Base-by-base conservation (phyloP, 148 eudicot genomes). In the Polygonum maritimum region DNA sequence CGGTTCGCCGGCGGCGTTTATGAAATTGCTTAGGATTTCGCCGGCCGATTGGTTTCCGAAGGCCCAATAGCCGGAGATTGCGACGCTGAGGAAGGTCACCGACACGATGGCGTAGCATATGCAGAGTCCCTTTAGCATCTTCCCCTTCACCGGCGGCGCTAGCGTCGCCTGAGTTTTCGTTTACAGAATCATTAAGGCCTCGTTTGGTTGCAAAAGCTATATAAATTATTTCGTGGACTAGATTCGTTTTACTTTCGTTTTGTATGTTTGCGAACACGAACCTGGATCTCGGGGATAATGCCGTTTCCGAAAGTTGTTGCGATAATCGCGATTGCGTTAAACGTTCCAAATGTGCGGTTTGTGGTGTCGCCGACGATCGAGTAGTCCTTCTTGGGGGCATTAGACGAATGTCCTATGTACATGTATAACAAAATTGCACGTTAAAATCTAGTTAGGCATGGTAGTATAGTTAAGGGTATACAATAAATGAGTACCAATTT, bases 31-130 rank as follows among this genome's bases (percentile, higher is more conserved):
- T 12, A 91, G 82, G 72, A 91, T 78, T 21, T 85, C 82, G 14
- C 77, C 75, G 7, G 80, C 74, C 33, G 90, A 55, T 48, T 83
- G 77, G 78, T 91, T 89, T 11, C 93, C 97, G 75, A 91, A 91
- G 26, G 93, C 93, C 97, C 97, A 91, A 26, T 87, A 91, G 0
- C 97, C 91, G 16, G 97, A 87, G 35, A 88, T 80, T 2, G 88
- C 87, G 6, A 91, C 97, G 18, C 90, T 87, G 76, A 85, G 88
- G 77, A 86, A 91, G 3, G 91, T 91, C 0, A 84, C 48, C 35
- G 85, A 49, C 7, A 86, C 87, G 2, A 91, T 85, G 1, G 86
- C 35, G 33, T 89, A 91, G 76, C 97, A 91, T 4, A 89, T 71
- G 31, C 85, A 44, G 31, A 91, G 70, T 18, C 94, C 97, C 78